phyloP scores from a whole-genome alignment of 805 yeast species.

The Metschnikowia vanudenii region DNA sequence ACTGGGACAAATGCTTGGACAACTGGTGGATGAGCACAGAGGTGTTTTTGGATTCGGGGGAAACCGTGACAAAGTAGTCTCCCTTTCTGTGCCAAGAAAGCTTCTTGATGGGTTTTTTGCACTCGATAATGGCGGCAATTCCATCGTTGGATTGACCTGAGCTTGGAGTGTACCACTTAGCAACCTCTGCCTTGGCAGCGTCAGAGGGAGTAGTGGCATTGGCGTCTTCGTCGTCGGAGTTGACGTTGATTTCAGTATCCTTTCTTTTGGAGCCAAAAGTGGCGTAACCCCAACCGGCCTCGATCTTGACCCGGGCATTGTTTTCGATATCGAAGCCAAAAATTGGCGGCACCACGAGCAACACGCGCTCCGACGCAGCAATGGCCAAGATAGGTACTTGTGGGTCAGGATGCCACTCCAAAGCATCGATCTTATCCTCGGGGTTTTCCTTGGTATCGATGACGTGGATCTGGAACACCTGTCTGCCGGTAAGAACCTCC shows the following conservation, averaged over 20 bases:
- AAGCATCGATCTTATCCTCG: conserved; percentile 75
- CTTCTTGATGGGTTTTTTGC: conserved; percentile 68
- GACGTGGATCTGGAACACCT: conserved; percentile 66
- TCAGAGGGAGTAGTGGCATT: conserved; percentile 18
- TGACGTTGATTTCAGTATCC: conserved; percentile 35
- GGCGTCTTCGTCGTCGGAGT: conserved; percentile 34
- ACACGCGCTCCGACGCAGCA: conserved; percentile 76
- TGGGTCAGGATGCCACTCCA: conserved; percentile 88
- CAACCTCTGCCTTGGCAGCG: conserved; percentile 48
- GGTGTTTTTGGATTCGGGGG: conserved; percentile 87
- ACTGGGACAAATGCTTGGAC: conserved; percentile 90
- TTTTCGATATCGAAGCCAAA: conserved; percentile 88
- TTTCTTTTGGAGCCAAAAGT: conserved; percentile 55
- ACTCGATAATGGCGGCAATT: conserved; percentile 67
- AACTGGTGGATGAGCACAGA: conserved; percentile 93
- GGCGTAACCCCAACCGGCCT: conserved; percentile 88
- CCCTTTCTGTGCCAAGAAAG: conserved; percentile 96
- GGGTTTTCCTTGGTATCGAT: conserved; percentile 50
- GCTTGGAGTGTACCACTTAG: conserved; percentile 82
- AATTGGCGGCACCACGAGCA: conserved; percentile 82
- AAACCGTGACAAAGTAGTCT: conserved; percentile 93
- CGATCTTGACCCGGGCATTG: conserved; percentile 71
- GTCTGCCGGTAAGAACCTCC: conserved; percentile 95
- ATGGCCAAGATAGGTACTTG: conserved; percentile 78
- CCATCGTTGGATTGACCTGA: conserved; percentile 60